Evolutionary conservation across 2,329 filamentous ascomycete genomes (phyloP), one percentile per base, ranked within the genome.

Genomic region (Aspergillus transmontanensis): DNA sequence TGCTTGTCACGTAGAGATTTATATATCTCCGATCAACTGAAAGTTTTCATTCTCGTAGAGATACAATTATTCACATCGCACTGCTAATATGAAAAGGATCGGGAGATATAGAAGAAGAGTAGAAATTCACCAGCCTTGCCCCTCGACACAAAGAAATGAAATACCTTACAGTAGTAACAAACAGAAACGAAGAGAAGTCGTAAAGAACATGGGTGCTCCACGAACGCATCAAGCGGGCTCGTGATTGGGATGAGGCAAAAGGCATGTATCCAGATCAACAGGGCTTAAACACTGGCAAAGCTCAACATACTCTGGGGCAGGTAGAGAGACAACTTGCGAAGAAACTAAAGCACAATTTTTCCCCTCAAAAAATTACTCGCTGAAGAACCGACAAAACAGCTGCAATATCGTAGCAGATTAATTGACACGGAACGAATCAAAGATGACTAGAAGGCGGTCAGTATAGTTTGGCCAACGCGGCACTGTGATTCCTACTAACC

Each of bases 391-490:
- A 66, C 60, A 66, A 62, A 70, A 68, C 43, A 70, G 57, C 54
- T 60, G 62, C 64, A 64, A 63, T 64, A 59, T 62, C 36, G 43
- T 58, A 43, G 60, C 61, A 55, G 51, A 65, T 66, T 59, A 71
- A 61, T 69, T 72, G 64, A 72, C 64, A 68, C 70, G 70, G 70
- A 72, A 72, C 14, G 69, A 64, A 67, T 72, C 70, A 36, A 72
- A 69, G 51, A 72, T 72, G 21, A 72, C 70, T 72, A 50, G 28
- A 28, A 12, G 7, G 2, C 57, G 6, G 50, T 71, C 61, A 71
- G 69, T 56, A 59, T 30, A 12, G 28, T 28, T 11, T 34, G 7
- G 34, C 23, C n/a, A 32, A 21, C 12, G 14, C 14, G 32, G 19
- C 19, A 28, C 12, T 50, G 32, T 16, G n/a, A 19, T 21, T 19